Conservation (phyloP, 169 alveolate genomes). For the Eimeria praecox region DNA sequence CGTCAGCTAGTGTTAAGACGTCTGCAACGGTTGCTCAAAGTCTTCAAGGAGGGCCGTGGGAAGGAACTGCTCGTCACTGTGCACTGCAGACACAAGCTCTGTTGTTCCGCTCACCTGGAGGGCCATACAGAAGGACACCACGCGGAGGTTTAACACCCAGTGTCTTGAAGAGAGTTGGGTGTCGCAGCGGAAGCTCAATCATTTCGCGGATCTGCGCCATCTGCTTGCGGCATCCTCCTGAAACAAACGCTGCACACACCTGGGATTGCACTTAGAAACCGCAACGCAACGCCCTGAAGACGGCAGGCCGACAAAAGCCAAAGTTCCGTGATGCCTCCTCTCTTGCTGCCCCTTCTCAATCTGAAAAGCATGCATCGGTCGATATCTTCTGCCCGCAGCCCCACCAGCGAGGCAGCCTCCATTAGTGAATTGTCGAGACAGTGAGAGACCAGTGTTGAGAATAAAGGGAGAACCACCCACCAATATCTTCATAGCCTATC, state of each 20-base stretch:
- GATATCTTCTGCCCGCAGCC: background rate
- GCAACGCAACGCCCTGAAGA: background rate
- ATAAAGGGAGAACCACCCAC: conserved; percentile 82
- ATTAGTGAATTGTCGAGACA: background rate
- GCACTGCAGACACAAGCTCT: background rate
- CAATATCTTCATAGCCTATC: conserved; percentile 99
- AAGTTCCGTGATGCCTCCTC: conserved; percentile 99
- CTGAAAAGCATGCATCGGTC: background rate
- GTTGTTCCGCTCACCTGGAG: conserved; percentile 95
- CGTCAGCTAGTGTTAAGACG: background rate
- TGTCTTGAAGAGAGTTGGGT: conserved; percentile 99
- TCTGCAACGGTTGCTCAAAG: background rate
- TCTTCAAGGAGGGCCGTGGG: background rate
- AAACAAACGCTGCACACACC: background rate
- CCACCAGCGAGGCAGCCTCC: background rate
- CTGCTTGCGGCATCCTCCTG: conserved; percentile 98
- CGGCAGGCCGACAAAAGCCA: conserved; percentile 95
- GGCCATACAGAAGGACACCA: conserved; percentile 99
- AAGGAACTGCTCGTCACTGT: background rate
- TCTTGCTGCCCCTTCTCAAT: conserved; percentile 99
- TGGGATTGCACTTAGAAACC: too few species aligned
- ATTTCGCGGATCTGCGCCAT: conserved; percentile 99
- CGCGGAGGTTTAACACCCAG: conserved; percentile 99
- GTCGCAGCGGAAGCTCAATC: conserved; percentile 99
- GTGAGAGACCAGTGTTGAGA: background rate